Percentiles rank a stretch among this genome's conserved stretches.
phyloP scores from a whole-genome alignment of 2,329 filamentous ascomycete genomes.

The Aspergillus persii region DNA sequence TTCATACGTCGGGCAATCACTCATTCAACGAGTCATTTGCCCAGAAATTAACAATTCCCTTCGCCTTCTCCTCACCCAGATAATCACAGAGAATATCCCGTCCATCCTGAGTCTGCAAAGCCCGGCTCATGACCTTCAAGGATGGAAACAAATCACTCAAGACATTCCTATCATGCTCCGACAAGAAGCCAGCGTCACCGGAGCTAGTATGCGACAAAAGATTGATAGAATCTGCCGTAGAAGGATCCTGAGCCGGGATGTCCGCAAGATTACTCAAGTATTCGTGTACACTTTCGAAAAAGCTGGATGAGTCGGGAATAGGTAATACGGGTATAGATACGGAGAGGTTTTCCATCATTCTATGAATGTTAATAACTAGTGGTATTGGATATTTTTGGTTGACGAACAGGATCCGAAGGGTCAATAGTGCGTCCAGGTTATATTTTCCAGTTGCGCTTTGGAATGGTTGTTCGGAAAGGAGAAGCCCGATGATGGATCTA shows the following conservation, averaged over 20 bases:
- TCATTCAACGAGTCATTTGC: constrained; percentile 28
- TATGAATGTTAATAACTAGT: constrained; percentile 1
- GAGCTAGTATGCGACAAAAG: constrained; percentile 22
- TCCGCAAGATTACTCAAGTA: constrained; percentile 38
- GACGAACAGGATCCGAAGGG: constrained; percentile 27
- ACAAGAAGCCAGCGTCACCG: constrained; percentile 18
- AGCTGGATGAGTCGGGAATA: constrained; percentile 24
- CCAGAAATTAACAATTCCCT: constrained; percentile 41
- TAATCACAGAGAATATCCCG: constrained; percentile 29
- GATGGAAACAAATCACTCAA: constrained; percentile 33
- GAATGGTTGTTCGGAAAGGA: constrained; percentile 24
- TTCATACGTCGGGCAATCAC: constrained; percentile 5
- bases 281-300: constrained; percentile 21
- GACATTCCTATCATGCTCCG: constrained; percentile 29
- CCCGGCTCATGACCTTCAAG: constrained; percentile 17
- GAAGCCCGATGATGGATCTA: constrained; percentile 20
- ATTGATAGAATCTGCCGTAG: constrained; percentile 15
- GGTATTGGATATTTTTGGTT: background rate
- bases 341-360: constrained; percentile 22
- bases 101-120: constrained; percentile 18
- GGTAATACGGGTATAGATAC: constrained; percentile 30
- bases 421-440: constrained; percentile 18
- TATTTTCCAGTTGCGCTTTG: constrained; percentile 18
- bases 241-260: constrained; percentile 10
- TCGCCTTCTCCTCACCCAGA: constrained; percentile 29